These are phyloP conservation scores for Triticum urartu DNA, from an alignment of 176 grass and related monocot species.

Conservation along the genomic window DNA sequence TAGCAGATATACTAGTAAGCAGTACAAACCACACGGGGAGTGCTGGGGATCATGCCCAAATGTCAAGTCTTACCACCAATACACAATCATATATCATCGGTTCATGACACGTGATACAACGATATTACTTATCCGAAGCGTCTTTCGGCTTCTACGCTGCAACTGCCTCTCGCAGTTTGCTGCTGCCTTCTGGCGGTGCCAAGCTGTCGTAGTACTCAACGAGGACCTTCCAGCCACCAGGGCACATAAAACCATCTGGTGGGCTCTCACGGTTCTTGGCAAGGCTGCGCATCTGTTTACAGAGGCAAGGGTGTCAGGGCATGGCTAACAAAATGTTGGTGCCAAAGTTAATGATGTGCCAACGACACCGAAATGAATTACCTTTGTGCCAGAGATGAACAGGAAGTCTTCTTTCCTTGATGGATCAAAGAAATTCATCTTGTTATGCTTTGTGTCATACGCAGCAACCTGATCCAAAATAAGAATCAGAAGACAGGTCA, in stretches of 20 bases:
- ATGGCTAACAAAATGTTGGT: not conserved
- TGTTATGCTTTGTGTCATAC: constrained; percentile 75
- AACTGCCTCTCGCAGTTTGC: constrained; percentile 63
- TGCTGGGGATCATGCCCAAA: constrained; percentile 21
- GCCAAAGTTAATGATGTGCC: not conserved
- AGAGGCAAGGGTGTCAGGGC: constrained; percentile 17
- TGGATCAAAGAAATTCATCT: constrained; percentile 97
- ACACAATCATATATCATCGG: constrained; percentile 40
- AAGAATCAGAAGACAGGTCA: constrained; percentile 28
- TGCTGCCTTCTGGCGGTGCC: constrained; percentile 39
- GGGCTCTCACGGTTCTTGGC: constrained; percentile 78
- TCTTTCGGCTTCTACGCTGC: constrained; percentile 45
- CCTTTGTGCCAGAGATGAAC: constrained; percentile 99
- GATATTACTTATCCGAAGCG: too few relatives aligned
- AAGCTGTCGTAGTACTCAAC: constrained; percentile 89
- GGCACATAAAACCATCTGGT: constrained; percentile 97
- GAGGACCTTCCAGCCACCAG: constrained; percentile 88
- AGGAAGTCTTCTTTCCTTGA: constrained; percentile 91
- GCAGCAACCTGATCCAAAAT: constrained; percentile 73
- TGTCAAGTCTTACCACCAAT: constrained; percentile 31
- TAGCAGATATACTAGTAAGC: constrained; percentile 2
- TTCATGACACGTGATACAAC: constrained; percentile 7
- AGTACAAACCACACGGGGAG: constrained; percentile 13
- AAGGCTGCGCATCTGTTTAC: constrained; percentile 73
- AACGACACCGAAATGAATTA: constrained; percentile 21